These are phyloP conservation scores for Candida methanosorbosa DNA, from an alignment of 805 yeast genomes.

Conservation along the genomic window DNA sequence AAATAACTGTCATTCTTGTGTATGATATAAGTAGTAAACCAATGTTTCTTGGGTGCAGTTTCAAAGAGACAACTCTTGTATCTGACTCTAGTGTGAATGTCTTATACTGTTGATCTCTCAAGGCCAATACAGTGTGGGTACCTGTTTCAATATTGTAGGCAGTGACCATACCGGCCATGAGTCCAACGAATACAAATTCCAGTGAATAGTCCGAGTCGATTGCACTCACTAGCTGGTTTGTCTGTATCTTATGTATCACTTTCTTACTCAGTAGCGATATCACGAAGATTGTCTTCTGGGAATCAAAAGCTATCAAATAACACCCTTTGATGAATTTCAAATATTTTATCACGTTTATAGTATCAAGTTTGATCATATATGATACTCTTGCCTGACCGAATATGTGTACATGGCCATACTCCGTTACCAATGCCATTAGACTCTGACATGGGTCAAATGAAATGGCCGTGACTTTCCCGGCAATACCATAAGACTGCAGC, in stretches of 20 bases:
- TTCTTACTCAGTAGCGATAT: slow-evolving; percentile 60
- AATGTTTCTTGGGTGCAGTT: slow-evolving; percentile 85
- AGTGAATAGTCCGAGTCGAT: slow-evolving; percentile 77
- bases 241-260: slow-evolving; percentile 48
- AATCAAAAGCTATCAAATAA: slow-evolving; percentile 67
- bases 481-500: slow-evolving; percentile 42
- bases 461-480: slow-evolving; percentile 54
- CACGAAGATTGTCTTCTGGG: slow-evolving; percentile 51
- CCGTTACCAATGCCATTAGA: slow-evolving; percentile 73
- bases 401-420: slow-evolving; percentile 59
- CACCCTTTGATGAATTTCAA: slow-evolving; percentile 71
- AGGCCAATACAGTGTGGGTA: slow-evolving; percentile 48
- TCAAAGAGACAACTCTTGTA: slow-evolving; percentile 51
- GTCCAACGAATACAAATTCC: slow-evolving; percentile 80
- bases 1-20: slow-evolving; percentile 57
- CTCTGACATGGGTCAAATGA: slow-evolving; percentile 89
- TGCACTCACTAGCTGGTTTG: slow-evolving; percentile 61
- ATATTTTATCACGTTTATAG: slow-evolving; percentile 40
- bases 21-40: slow-evolving; percentile 73
- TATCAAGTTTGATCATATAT: slow-evolving; percentile 47
- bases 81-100: slow-evolving; percentile 45
- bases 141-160: slow-evolving; percentile 82
- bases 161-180: slow-evolving; percentile 62
- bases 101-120: slow-evolving; percentile 65
- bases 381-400: slow-evolving; percentile 81